Evolutionary conservation across 2,329 filamentous ascomycete genomes (phyloP).

Genomic region (Zymoseptoria crescenta): DNA sequence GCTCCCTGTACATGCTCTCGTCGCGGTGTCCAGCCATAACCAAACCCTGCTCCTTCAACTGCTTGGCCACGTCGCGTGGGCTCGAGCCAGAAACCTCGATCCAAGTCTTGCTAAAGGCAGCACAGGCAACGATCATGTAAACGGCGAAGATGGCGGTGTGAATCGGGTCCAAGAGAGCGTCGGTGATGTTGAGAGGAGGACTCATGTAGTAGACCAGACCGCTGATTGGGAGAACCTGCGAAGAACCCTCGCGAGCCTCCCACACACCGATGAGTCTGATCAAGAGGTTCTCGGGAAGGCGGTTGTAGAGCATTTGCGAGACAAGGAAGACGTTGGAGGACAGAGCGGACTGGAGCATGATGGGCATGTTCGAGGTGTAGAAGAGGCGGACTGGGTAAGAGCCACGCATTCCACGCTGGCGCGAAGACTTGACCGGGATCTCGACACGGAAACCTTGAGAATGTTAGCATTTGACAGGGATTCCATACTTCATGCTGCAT

Average conservation of each 20-base stretch:
- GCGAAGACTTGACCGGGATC: conserved; percentile 98
- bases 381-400: conserved; percentile 98
- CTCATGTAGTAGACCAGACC: conserved; percentile 99
- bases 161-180: conserved; percentile 91
- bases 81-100: conserved; percentile 98
- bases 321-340: conserved; percentile 99
- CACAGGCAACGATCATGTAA: conserved; percentile 97
- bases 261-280: conserved; percentile 96
- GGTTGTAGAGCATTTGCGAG: conserved; percentile 98
- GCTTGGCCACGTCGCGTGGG: conserved; percentile 97
- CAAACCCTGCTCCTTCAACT: conserved; percentile 98
- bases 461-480: neutral
- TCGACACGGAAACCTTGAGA: conserved; percentile 95
- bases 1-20: conserved; percentile 99
- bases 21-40: conserved; percentile 99
- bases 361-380: conserved; percentile 99
- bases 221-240: conserved; percentile 87
- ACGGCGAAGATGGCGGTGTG: conserved; percentile 92
- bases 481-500: neutral
- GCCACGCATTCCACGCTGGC: conserved; percentile 96
- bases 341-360: conserved; percentile 98
- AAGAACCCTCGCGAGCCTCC: conserved; percentile 93
- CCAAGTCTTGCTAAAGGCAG: conserved; percentile 99
- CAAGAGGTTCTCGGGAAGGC: conserved; percentile 97
- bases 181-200: conserved; percentile 89